phyloP scores from a whole-genome alignment of 257 asterid species.

The Solanum lignicaule region DNA sequence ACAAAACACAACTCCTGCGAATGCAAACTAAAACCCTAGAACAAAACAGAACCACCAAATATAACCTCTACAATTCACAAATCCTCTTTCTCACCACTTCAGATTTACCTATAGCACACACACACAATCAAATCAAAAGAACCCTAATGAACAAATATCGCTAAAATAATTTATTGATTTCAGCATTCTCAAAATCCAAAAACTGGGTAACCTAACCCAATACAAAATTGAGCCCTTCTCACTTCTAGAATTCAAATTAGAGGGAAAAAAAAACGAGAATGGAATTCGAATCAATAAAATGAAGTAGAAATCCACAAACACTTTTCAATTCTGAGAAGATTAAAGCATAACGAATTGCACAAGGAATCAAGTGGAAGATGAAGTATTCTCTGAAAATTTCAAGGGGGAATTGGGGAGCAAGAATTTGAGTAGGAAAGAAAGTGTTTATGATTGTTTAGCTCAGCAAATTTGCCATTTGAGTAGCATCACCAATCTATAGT shows the following conservation, averaged over 20 bases:
- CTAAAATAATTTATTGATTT: background rate
- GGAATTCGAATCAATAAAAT: background rate
- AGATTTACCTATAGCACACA: background rate
- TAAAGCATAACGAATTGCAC: background rate
- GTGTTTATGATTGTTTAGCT: background rate
- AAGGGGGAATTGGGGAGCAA: background rate
- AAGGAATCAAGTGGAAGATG: background rate
- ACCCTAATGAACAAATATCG: background rate
- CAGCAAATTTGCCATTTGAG: background rate
- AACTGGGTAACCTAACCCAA: background rate
- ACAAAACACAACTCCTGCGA: background rate
- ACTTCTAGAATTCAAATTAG: background rate
- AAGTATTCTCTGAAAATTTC: background rate
- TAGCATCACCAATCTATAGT: background rate
- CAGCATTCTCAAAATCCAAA: background rate
- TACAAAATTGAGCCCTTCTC: background rate
- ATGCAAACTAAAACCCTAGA: constrained; percentile 13
- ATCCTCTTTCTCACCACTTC: background rate
- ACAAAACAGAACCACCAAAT: background rate
- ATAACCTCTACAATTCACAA: background rate
- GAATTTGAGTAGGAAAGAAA: background rate
- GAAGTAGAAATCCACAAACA: background rate
- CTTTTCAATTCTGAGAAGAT: too few relatives aligned
- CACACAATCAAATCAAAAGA: background rate
- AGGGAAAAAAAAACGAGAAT: too few relatives aligned